Evolutionary conservation across 2,329 filamentous ascomycete genomes (phyloP).

Genomic region (Epichloe scottii): DNA sequence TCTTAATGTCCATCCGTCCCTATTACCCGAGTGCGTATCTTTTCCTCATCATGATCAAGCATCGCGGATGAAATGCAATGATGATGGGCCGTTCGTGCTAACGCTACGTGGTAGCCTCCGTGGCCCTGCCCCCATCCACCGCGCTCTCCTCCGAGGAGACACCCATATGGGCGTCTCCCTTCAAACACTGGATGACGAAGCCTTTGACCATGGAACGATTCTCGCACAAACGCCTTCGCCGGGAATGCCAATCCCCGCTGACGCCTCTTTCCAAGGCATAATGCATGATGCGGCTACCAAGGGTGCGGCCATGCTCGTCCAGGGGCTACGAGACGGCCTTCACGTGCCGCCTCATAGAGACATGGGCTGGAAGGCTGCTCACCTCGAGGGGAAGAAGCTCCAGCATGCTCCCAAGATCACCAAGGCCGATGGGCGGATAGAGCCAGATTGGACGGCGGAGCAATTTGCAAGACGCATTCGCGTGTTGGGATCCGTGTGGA

Average conservation of each 20-base stretch:
- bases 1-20: conserved; percentile 84
- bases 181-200: conserved; percentile 66
- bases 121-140: conserved; percentile 77
- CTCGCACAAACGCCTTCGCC: conserved; percentile 55
- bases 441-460: conserved; percentile 36
- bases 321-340: conserved; percentile 46
- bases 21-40: conserved; percentile 61
- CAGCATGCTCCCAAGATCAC: conserved; percentile 61
- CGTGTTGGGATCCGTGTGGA: conserved; percentile 59
- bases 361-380: conserved; percentile 12
- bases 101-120: conserved; percentile 46
- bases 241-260: conserved; percentile 36
- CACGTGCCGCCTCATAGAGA: conserved; percentile 51
- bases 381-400: conserved; percentile 11
- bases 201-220: conserved; percentile 70
- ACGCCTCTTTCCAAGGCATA: conserved; percentile 30
- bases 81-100: not conserved
- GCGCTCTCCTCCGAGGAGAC: conserved; percentile 57
- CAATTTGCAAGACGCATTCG: conserved; percentile 43
- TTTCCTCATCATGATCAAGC: no score
- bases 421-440: conserved; percentile 48
- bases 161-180: conserved; percentile 62
- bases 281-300: conserved; percentile 40
- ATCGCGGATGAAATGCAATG: no score
- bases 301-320: conserved; percentile 61